These are phyloP conservation scores for Primulina eburnea DNA, from an alignment of 257 asterid genomes.

Conservation along the genomic window DNA sequence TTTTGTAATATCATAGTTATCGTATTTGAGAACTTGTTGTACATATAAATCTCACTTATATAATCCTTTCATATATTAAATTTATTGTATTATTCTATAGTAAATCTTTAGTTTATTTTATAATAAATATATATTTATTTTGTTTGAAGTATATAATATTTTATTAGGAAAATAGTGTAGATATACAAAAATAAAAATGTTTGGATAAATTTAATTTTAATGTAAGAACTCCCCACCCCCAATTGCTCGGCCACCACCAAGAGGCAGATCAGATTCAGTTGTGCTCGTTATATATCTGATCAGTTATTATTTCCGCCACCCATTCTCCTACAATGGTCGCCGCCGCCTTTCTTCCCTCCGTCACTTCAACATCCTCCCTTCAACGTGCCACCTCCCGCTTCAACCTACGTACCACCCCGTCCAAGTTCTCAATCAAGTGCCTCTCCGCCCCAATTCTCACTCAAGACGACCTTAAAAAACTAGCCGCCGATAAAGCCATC, in stretches of 20 bases:
- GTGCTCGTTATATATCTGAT: too few species aligned
- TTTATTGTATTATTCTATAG: too few species aligned
- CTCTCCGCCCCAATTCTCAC: constrained; percentile 57
- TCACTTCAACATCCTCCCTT: background rate
- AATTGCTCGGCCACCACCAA: background rate
- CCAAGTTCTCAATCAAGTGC: constrained; percentile 35
- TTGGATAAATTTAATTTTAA: background rate
- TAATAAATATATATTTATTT: too few species aligned
- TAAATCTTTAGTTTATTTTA: too few species aligned
- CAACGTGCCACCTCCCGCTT: background rate
- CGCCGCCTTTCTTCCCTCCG: background rate
- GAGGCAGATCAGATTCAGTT: background rate
- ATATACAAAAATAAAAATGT: too few species aligned
- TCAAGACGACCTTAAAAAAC: constrained; percentile 79
- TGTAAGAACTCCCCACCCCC: background rate
- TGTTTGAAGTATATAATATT: too few species aligned
- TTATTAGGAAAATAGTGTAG: too few species aligned
- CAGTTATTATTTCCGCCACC: background rate
- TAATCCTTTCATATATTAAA: too few species aligned
- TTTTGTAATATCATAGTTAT: too few species aligned
- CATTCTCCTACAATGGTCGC: background rate
- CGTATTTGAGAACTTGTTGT: too few species aligned
- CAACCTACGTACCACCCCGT: constrained; percentile 16
- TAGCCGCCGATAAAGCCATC: constrained; percentile 94
- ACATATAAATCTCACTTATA: too few species aligned